Percentiles rank a stretch among this genome's conserved stretches.
Conservation (phyloP, 441 rosid genomes). For the Euphorbia celastroides region DNA sequence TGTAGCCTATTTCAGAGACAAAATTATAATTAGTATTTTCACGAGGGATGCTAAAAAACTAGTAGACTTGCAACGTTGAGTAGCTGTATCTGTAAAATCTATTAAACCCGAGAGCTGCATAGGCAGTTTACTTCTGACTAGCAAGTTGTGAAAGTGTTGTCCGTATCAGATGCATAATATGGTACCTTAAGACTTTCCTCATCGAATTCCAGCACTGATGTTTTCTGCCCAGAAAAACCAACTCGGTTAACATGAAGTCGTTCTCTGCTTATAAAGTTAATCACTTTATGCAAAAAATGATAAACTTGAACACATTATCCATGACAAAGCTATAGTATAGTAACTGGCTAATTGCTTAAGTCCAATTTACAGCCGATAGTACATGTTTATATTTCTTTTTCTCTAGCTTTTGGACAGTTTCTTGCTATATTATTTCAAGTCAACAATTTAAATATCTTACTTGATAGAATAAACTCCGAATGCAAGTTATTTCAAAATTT, state of each 20-base stretch:
- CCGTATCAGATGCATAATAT: constrained; percentile 13
- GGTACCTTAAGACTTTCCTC: constrained; percentile 83
- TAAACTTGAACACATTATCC: background rate
- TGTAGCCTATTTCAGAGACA: constrained; percentile 52
- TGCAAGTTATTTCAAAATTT: background rate
- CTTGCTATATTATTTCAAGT: no score
- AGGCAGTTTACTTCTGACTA: background rate
- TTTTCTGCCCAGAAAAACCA: constrained; percentile 49
- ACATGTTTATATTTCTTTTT: background rate
- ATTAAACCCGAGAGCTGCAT: background rate
- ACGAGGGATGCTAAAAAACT: background rate
- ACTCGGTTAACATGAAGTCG: background rate
- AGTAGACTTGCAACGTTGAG: background rate
- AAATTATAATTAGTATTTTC: constrained; percentile 11
- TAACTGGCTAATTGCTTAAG: background rate
- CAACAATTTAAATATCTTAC: no score
- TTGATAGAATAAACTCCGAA: background rate
- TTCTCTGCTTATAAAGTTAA: background rate
- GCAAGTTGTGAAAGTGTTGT: background rate
- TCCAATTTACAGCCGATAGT: background rate
- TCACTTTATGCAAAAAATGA: background rate
- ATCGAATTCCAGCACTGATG: constrained; percentile 58
- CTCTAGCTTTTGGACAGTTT: no score
- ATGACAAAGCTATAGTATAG: no score
- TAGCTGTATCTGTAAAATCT: background rate